Base-by-base conservation (phyloP, 495 filamentous ascomycete species). In the Chaetomium fimeti region DNA sequence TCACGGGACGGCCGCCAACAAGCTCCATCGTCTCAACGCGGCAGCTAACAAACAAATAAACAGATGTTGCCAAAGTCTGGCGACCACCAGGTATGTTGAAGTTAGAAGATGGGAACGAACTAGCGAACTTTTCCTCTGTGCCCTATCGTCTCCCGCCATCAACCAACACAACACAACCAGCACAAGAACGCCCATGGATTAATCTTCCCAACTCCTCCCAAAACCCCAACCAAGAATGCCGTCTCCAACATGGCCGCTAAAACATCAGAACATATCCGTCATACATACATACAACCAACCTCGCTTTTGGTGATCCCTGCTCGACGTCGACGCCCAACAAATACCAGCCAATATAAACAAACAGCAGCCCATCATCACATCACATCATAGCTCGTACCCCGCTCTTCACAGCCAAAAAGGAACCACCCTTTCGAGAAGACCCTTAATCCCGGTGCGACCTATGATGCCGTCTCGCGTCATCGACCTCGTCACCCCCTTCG, bases 401-500 rank as follows among this genome's bases (percentile, higher is more conserved):
- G 43, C n/a, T 8, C n/a, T n/a, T 5, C n/a, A 18, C 5, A 47
- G 1, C 2, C 40, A 43, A 5, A n/a, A 42, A 20, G 27, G 27
- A 45, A 28, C 15, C 24, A 20, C 20, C 36, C 32, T n/a, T n/a
- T n/a, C n/a, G n/a, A 49, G 24, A 49, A 49, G 8, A 5, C 45
- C 42, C 13, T 16, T 28, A 53, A 12, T 49, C 55, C 42, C 60
- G 49, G 25, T 55, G 40, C 20, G 56, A 47, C 28, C 62, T 40
- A 36, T 62, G 62, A 47, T 25, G 20, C 7, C 36, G 42, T 38
- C n/a, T 53, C n/a, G 20, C 15, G 6, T 62, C 57, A 60, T 57
- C 28, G 5, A 60, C 69, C 12, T 61, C 60, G 0, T 73, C 73
- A 16, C 29, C 24, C 20, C 28, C 61, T 9, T 43, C 73, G 1